Percentiles rank a stretch among this genome's conserved stretches.
These are phyloP conservation scores for Botrytis aclada DNA, from an alignment of 2,329 filamentous ascomycete genomes.

Conservation along the genomic window DNA sequence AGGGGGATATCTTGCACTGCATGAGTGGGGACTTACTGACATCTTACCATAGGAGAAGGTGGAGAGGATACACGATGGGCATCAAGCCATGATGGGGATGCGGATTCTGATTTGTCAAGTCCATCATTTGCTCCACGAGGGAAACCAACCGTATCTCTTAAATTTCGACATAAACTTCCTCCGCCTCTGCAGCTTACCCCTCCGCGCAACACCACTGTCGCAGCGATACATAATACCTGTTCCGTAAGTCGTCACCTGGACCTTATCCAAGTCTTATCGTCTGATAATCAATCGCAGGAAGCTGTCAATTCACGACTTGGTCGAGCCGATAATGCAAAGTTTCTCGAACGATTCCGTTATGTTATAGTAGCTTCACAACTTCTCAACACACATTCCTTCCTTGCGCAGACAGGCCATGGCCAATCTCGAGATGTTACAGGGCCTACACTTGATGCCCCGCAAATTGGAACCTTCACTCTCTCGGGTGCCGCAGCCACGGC, in stretches of 20 bases:
- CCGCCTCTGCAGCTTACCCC: constrained; percentile 46
- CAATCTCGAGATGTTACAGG: constrained; percentile 27
- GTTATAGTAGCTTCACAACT: constrained; percentile 89
- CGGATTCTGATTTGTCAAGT: constrained; percentile 31
- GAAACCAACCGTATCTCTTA: constrained; percentile 51
- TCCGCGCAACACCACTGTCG: constrained; percentile 42
- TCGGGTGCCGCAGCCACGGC: constrained; percentile 65
- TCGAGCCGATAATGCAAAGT: constrained; percentile 75
- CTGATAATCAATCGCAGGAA: constrained; percentile 46
- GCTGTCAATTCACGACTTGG: constrained; percentile 71
- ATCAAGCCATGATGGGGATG: constrained; percentile 25
- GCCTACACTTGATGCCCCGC: constrained; percentile 26
- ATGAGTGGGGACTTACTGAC: constrained; percentile 21
- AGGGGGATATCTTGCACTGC: neutral
- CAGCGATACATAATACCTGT: constrained; percentile 48
- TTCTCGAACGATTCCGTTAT: constrained; percentile 91
- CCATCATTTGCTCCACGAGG: constrained; percentile 54
- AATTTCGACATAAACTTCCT: constrained; percentile 50
- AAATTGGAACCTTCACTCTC: constrained; percentile 51
- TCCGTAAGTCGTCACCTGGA: constrained; percentile 45
- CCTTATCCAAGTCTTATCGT: neutral
- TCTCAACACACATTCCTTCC: constrained; percentile 65
- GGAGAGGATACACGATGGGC: constrained; percentile 41
- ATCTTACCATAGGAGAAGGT: constrained; percentile 42
- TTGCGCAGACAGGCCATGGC: constrained; percentile 39